Base-by-base conservation (phyloP, 805 yeast genomes). In the Zygosaccharomyces bailii region DNA sequence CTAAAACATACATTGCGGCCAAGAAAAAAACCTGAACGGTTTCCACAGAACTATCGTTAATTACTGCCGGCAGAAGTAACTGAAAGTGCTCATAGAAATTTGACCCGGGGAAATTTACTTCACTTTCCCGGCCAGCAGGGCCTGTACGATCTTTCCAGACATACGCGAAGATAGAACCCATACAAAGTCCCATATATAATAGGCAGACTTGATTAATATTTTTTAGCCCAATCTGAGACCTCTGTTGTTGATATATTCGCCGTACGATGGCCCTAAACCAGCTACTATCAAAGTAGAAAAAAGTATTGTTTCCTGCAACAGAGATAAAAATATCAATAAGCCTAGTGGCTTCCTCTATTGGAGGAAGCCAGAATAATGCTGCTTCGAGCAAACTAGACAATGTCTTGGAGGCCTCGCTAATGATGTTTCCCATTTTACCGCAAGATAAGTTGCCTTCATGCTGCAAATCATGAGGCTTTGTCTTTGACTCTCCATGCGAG, bases 11-110 rank as follows among this genome's bases (percentile, higher is more conserved):
- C 47, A 44, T 44, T 10, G 47, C 10, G 5, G 47, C 47, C 44
- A 44, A 18, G 34, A 44, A 44, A 19, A 44, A 44, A 5, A 39
- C 44, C 16, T 44, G 47, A 24, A 44, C 47, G 27, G 47, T 33
- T 25, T 44, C 47, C 39, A 44, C 29, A 21, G 47, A 44, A 34
- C 47, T 44, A 14, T 44, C 47, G 27, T 39, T 44, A 25, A 44
- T 44, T 40, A 44, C 44, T 24, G 47, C 47, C 14, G 47, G 47
- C n/a, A 44, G 33, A 39, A 44, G 47, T 18, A 44, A 18, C 39
- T 44, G 44, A 16, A 44, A 41, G 29, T 44, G 47, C 34, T 44
- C 47, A 33, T 39, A 44, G 14, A 31, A 44, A 14, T 8, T 44
- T 11, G 47, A 39, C 8, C 47, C 47, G 11, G 47, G 47, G 23